Base-by-base conservation (phyloP, 768 basidiomycete species). In the Auricularia auricula-judae region DNA sequence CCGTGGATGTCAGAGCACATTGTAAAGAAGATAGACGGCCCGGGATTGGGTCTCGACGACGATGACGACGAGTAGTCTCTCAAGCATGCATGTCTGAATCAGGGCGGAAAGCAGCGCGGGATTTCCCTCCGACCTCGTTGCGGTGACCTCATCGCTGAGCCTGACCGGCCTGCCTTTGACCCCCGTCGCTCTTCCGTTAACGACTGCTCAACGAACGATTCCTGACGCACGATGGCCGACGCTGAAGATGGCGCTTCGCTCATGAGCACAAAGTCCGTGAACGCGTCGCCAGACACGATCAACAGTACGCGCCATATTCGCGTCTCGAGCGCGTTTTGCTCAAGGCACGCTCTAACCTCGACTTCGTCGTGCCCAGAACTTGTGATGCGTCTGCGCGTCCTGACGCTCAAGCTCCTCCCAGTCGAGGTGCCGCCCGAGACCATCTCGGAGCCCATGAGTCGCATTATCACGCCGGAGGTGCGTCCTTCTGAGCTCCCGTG, bases 1-100 rank as follows among this genome's bases (percentile, higher is more conserved):
- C 91, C 89, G 3, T 92, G 91, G 91, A 81, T 92, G 77, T 81
- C 86, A 65, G 82, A 85, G 63, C 77, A 77, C 64, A 79, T 89
- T 64, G 81, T 84, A 36, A 85, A 79, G 70, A 81, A 78, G 70
- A 85, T 91, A 66, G 79, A 84, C 65, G 91, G 90, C 1, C 80
- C 82, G 61, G 88, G 89, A n/a, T 76, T 92, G 47, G 89, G 89
- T 39, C 16, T 66, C 60, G 61, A 65, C 35, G 62, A 51, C 16
- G 47, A 51, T 21, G 47, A 51, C 47, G 14, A 51, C 12, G 39
- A 42, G 39, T 42, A 42, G 39, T 42, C 12, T 29, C 29, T 29
- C 29, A 0, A 29, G 29, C 29, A 29, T 29, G 29, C 29, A 29
- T 29, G 29, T 29, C 29, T 29, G 29, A 29, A 29, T 29, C 29